A percentile compares a stretch with the other conserved stretches of the same genome.
These are phyloP conservation scores for Calycina marina DNA, from an alignment of 2,329 filamentous ascomycete genomes.

Conservation along the genomic window DNA sequence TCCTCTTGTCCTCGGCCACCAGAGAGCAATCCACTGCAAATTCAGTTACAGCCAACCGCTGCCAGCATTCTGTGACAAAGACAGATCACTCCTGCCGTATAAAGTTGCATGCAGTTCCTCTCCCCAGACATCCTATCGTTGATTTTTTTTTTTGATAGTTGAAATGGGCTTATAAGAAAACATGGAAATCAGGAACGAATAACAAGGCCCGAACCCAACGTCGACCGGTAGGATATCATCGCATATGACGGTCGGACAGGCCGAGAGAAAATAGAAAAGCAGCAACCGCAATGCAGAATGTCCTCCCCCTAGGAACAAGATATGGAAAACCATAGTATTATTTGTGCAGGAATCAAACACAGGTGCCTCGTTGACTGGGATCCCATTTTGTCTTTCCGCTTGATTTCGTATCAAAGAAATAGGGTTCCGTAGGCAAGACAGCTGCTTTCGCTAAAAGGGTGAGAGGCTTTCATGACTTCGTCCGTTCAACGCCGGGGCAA, in stretches of 20 bases:
- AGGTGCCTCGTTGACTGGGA: constrained; percentile 13
- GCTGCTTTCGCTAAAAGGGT: constrained; percentile 21
- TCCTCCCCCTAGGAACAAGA: background rate
- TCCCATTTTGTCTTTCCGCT: too few species aligned
- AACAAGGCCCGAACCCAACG: constrained; percentile 17
- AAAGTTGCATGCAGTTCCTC: constrained; percentile 9
- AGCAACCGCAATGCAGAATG: constrained; percentile 10
- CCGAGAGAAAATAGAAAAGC: constrained; percentile 5
- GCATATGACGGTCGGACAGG: constrained; percentile 19
- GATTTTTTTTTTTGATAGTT: constrained; percentile 15
- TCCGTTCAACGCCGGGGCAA: constrained; percentile 30
- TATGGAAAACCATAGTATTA: constrained; percentile 27
- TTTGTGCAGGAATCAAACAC: constrained; percentile 27
- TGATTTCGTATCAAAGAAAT: constrained; percentile 10
- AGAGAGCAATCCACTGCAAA: too few species aligned
- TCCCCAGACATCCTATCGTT: constrained; percentile 11
- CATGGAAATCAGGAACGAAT: constrained; percentile 8
- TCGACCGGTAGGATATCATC: constrained; percentile 23
- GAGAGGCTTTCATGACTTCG: constrained; percentile 32
- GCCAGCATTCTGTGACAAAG: constrained; percentile 11
- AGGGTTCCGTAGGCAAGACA: constrained; percentile 20
- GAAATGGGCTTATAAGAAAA: constrained; percentile 14
- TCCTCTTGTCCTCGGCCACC: too few species aligned
- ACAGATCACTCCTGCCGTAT: background rate
- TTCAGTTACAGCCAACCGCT: constrained; percentile 5